phyloP scores from a whole-genome alignment of 805 yeast genomes.

The Saturnispora sekii region DNA sequence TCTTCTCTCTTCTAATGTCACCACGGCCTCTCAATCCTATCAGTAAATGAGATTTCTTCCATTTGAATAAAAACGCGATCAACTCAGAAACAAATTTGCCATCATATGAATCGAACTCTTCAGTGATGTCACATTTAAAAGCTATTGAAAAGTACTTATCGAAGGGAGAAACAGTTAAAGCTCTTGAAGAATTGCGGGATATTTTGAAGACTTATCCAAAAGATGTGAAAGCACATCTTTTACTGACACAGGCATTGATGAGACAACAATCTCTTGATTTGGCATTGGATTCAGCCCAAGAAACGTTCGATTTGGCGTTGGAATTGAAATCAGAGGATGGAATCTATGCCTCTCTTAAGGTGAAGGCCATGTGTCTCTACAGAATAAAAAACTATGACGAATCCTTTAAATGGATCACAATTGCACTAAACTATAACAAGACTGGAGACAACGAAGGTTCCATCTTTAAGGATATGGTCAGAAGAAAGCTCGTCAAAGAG shows the following conservation, averaged over 20 bases:
- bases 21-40: too few relatives aligned
- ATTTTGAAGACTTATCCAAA: constrained; percentile 35
- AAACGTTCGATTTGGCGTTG: constrained; percentile 35
- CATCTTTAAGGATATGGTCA: constrained; percentile 38
- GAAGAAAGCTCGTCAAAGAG: constrained; percentile 25
- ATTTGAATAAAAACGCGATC: neutral
- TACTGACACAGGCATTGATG: constrained; percentile 41
- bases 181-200: constrained; percentile 31
- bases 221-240: constrained; percentile 38
- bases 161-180: constrained; percentile 28
- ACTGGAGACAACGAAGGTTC: constrained; percentile 34
- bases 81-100: neutral
- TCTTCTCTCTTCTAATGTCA: too few relatives aligned
- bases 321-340: constrained; percentile 36
- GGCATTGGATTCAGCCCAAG: constrained; percentile 37
- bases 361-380: constrained; percentile 40
- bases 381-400: constrained; percentile 31
- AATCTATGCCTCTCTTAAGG: constrained; percentile 39
- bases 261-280: constrained; percentile 37
- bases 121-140: neutral
- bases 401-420: constrained; percentile 34
- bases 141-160: constrained; percentile 28
- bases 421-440: constrained; percentile 34
- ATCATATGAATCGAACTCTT: too few relatives aligned
- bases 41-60: too few relatives aligned